Evolutionary conservation across 2,329 filamentous ascomycete genomes (phyloP).

Genomic region (Penicillium psychrosexuale): DNA sequence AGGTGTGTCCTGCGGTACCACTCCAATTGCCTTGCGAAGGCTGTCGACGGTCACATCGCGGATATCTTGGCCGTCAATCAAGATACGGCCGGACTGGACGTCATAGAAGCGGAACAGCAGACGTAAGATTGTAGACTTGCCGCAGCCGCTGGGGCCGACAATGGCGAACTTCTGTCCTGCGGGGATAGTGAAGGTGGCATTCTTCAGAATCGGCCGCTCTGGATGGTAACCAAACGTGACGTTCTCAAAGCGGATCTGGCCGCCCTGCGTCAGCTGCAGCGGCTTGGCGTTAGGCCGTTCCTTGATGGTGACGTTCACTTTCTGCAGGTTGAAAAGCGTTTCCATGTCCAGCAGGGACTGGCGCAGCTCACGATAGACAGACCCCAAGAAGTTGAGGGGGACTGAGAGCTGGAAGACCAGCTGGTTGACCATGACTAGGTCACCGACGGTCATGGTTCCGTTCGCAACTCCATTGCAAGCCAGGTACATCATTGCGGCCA

Average conservation of each 20-base stretch:
- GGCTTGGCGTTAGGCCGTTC: constrained; percentile 72
- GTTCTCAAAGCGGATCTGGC: constrained; percentile 91
- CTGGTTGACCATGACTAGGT: constrained; percentile 98
- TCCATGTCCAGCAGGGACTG: constrained; percentile 98
- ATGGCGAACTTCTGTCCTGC: constrained; percentile 95
- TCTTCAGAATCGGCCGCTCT: constrained; percentile 80
- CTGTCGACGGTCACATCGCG: constrained; percentile 78
- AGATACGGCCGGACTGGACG: constrained; percentile 75
- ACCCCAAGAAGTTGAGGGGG: constrained; percentile 95
- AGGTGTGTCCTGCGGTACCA: constrained; percentile 95
- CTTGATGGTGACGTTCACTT: constrained; percentile 84
- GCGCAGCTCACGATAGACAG: constrained; percentile 90
- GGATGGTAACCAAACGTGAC: constrained; percentile 90
- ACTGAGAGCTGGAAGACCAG: constrained; percentile 97
- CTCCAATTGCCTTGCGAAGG: constrained; percentile 79
- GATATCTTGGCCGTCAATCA: constrained; percentile 91
- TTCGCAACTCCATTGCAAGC: constrained; percentile 83
- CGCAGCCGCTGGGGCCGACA: constrained; percentile 91
- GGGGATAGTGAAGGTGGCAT: constrained; percentile 83
- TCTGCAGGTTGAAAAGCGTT: constrained; percentile 94
- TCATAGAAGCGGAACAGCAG: constrained; percentile 95
- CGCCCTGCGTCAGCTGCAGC: constrained; percentile 69
- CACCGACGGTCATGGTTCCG: constrained; percentile 82
- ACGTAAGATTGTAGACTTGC: constrained; percentile 88
- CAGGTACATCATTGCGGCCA: constrained; percentile 98